Base-by-base conservation (phyloP, 768 basidiomycete genomes). In the Russula olivacea region DNA sequence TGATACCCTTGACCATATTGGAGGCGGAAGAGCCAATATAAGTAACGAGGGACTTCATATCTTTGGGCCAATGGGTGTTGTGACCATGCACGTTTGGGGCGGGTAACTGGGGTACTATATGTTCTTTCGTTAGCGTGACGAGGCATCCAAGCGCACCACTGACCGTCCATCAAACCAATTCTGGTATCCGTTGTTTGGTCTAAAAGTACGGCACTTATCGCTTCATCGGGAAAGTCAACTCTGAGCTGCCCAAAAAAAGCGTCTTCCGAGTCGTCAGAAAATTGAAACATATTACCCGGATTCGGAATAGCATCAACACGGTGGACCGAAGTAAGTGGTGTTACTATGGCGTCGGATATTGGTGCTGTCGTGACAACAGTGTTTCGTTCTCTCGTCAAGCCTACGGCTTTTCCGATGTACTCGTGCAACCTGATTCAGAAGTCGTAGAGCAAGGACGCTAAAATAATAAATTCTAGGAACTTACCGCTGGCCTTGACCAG, bases 101-200 rank as follows among this genome's bases (percentile, higher is more conserved):
- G 14, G 62, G 62, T 59, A 66, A 59, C 15, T 28, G 52, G 25
- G 65, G 65, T 23, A 66, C 65, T 66, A 30, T 10, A 38, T n/a
- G 25, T 23, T 40, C 17, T 45, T 8, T 30, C 43, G 47, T 64
- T 25, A 59, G 30, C 10, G 9, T 25, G 54, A 50, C 23, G n/a
- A 51, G 17, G 53, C 19, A n/a, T 25, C 23, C 15, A 55, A 10
- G 34, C 6, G 19, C 25, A 52, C 17, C 15, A 52, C 67, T 14
- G 19, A 66, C 67, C 65, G 2, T 68, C 61, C 67, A 68, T 66
- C 15, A 63, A 32, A 23, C 43, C 55, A 17, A 17, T 15, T 34
- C 40, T 57, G 5, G 9, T 28, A 32, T 59, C 61, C 34, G 3
- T 48, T 23, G 49, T 36, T 49, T 53, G 49, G 11, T 66, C 58